Conservation (phyloP, 2,329 filamentous ascomycete genomes). For the Nigrospora osmanthi region DNA sequence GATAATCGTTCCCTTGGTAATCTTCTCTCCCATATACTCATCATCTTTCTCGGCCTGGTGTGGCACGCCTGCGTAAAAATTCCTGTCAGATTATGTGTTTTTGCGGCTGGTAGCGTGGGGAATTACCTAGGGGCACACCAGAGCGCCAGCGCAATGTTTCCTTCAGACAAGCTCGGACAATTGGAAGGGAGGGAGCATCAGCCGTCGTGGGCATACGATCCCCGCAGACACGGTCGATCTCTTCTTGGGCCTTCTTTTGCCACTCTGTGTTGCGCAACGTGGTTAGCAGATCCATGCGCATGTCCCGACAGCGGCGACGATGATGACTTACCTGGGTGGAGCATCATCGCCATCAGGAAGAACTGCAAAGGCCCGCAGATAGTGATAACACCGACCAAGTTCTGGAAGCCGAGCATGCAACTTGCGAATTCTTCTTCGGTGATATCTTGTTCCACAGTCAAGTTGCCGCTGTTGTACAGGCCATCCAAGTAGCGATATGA, state of each 20-base stretch:
- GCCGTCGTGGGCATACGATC: constrained; percentile 41
- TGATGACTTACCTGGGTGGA: constrained; percentile 28
- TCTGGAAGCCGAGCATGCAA: constrained; percentile 44
- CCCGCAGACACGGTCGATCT: constrained; percentile 48
- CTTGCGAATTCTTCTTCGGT: constrained; percentile 37
- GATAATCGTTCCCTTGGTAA: constrained; percentile 39
- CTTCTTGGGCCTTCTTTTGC: constrained; percentile 44
- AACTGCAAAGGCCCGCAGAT: constrained; percentile 41
- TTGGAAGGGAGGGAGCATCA: constrained; percentile 43
- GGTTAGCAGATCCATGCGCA: too few relatives aligned
- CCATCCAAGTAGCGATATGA: constrained; percentile 38
- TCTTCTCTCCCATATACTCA: constrained; percentile 36
- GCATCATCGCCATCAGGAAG: constrained; percentile 43
- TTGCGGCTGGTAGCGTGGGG: too few relatives aligned
- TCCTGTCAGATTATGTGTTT: not conserved
- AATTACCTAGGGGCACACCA: constrained; percentile 39
- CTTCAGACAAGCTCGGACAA: constrained; percentile 46
- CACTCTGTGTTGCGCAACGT: constrained; percentile 23
- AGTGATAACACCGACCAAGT: constrained; percentile 41
- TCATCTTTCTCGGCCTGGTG: constrained; percentile 40
- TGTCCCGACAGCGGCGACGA: too few relatives aligned
- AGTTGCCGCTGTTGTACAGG: constrained; percentile 29
- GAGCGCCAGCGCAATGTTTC: constrained; percentile 53
- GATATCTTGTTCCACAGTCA: constrained; percentile 28
- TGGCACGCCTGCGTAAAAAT: constrained; percentile 29